Percentiles rank a stretch among this genome's conserved stretches.
phyloP scores from a whole-genome alignment of 345 rosid species.

The Bruguiera sexangula region DNA sequence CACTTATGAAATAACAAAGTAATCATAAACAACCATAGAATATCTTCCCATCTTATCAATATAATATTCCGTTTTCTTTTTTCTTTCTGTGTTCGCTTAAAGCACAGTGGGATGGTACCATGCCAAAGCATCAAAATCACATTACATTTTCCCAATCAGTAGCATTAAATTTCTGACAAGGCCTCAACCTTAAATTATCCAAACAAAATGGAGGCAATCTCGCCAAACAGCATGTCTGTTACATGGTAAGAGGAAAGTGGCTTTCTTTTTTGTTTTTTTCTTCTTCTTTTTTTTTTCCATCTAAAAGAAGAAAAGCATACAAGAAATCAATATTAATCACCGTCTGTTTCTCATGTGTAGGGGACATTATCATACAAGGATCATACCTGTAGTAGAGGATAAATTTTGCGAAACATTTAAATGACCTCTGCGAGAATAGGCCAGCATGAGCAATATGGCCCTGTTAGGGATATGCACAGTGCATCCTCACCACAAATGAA shows the following conservation, averaged over 20 bases:
- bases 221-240: not conserved
- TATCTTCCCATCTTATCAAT: not conserved
- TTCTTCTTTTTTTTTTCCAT: not conserved
- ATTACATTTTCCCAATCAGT: not conserved
- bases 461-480: slow-evolving; percentile 57
- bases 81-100: not conserved
- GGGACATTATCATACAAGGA: slow-evolving; percentile 8
- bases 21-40: not conserved
- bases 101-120: not conserved
- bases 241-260: too few species aligned
- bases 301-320: not conserved
- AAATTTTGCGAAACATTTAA: slow-evolving; percentile 72
- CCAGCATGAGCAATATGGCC: slow-evolving; percentile 66
- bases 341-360: not conserved
- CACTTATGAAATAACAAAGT: slow-evolving; percentile 43
- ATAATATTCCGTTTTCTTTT: slow-evolving; percentile 9
- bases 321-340: not conserved
- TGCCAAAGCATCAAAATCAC: not conserved
- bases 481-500: slow-evolving; percentile 90
- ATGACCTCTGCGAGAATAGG: slow-evolving; percentile 87
- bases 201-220: not conserved
- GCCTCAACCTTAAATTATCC: slow-evolving; percentile 34
- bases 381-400: slow-evolving; percentile 74
- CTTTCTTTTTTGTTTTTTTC: too few species aligned
- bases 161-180: not conserved